phyloP scores from a whole-genome alignment of 495 filamentous ascomycete genomes.

The Xylaria acuta region DNA sequence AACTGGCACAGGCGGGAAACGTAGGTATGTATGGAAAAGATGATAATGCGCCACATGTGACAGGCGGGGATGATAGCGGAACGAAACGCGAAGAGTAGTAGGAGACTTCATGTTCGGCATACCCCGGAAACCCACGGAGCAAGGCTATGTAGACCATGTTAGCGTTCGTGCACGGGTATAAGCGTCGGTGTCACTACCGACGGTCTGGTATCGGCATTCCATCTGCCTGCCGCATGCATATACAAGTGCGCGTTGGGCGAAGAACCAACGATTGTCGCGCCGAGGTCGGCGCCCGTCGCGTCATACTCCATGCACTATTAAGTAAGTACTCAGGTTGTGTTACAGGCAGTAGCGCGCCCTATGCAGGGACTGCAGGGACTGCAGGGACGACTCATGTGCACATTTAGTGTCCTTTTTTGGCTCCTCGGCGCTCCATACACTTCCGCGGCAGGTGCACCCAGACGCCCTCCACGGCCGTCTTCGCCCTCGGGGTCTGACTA shows the following conservation, averaged over 20 bases:
- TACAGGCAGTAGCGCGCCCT: not conserved
- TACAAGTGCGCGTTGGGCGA: not conserved
- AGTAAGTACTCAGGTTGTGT: too few relatives aligned
- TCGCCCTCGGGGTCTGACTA: not conserved
- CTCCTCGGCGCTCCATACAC: not conserved
- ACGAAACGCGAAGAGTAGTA: not conserved
- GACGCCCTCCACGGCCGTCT: not conserved
- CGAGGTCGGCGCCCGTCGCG: conserved; percentile 17
- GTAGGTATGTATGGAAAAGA: not conserved
- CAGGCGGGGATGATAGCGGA: conserved; percentile 9
- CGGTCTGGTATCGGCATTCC: not conserved
- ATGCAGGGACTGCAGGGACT: not conserved
- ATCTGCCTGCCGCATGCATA: not conserved
- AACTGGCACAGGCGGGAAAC: not conserved
- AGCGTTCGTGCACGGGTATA: not conserved
- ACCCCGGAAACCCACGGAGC: conserved; percentile 13
- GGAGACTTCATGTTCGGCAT: conserved; percentile 2
- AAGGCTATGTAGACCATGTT: not conserved
- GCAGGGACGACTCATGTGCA: not conserved
- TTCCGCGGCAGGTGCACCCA: not conserved
- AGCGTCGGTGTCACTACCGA: not conserved
- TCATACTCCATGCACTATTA: too few relatives aligned
- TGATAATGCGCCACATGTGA: not conserved
- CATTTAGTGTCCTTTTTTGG: not conserved
- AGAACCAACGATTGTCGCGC: not conserved